Evolutionary conservation across 176 grass and related monocot genomes (phyloP).

Genomic region (Musa schizocarpa): DNA sequence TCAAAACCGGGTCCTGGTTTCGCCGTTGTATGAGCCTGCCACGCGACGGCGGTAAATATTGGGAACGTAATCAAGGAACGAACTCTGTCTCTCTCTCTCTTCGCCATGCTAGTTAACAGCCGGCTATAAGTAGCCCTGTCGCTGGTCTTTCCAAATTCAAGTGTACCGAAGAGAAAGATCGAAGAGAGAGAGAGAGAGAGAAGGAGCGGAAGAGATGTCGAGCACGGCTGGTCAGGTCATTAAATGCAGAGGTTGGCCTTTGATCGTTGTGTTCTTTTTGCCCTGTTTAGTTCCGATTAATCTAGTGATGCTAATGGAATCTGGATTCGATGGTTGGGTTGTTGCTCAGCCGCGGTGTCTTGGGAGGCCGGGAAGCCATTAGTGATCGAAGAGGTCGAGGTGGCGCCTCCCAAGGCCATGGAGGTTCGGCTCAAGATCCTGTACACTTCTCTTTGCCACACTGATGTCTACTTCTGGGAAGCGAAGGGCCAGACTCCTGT

Average conservation of each 20-base stretch:
- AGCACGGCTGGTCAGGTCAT: conserved; percentile 10
- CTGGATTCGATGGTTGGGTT: neutral
- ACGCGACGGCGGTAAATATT: too few species aligned
- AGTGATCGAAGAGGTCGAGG: conserved; percentile 18
- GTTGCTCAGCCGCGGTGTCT: neutral
- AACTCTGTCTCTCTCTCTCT: too few species aligned
- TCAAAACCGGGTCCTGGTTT: too few species aligned
- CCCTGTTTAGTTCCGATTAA: neutral
- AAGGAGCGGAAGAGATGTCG: neutral
- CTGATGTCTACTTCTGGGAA: conserved; percentile 20
- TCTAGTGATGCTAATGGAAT: neutral
- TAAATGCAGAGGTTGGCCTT: conserved; percentile 6
- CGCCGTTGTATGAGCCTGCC: too few species aligned
- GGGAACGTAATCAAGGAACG: too few species aligned
- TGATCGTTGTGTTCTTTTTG: neutral
- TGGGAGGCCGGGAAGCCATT: conserved; percentile 14
- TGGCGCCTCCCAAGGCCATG: conserved; percentile 8
- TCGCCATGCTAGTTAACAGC: too few species aligned
- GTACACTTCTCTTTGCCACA: conserved; percentile 13
- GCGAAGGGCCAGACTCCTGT: conserved; percentile 8
- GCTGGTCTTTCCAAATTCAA: too few species aligned
- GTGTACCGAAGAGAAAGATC: too few species aligned
- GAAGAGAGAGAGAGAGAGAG: too few species aligned
- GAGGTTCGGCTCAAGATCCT: conserved; percentile 9
- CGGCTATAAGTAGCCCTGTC: too few species aligned